Percentiles rank a stretch among this genome's conserved stretches.
Conservation (phyloP, 2,329 filamentous ascomycete genomes). For the Trichothecium roseum region DNA sequence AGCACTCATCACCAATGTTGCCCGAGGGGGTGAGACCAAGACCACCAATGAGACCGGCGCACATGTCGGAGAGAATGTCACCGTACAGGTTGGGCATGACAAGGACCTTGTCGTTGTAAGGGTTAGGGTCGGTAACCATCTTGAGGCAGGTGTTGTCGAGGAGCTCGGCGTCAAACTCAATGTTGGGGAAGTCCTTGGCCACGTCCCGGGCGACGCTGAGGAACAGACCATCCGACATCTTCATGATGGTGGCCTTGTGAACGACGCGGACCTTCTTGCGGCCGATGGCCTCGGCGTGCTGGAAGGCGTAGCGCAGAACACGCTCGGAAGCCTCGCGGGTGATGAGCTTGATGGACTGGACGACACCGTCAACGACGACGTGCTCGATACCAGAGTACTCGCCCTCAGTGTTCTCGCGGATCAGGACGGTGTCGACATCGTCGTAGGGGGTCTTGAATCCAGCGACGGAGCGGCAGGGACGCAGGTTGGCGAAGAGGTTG, state of each 20-base stretch:
- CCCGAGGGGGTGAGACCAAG: conserved; percentile 94
- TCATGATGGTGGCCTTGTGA: conserved; percentile 99
- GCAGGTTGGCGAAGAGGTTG: conserved; percentile 99
- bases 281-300: conserved; percentile 88
- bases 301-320: conserved; percentile 94
- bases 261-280: conserved; percentile 95
- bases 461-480: conserved; percentile 91
- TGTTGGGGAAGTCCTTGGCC: conserved; percentile 87
- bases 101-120: conserved; percentile 98
- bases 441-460: conserved; percentile 99
- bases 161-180: conserved; percentile 95
- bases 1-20: conserved; percentile 98
- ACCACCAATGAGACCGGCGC: conserved; percentile 94
- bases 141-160: conserved; percentile 99
- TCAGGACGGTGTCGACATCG: conserved; percentile 90
- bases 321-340: conserved; percentile 90
- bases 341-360: conserved; percentile 99
- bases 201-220: conserved; percentile 76
- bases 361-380: conserved; percentile 92
- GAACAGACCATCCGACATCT: conserved; percentile 99
- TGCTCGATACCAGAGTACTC: conserved; percentile 99
- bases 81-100: conserved; percentile 98
- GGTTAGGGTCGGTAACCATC: conserved; percentile 91
- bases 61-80: conserved; percentile 99
- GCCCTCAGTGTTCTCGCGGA: conserved; percentile 99